Conservation (phyloP, 495 filamentous ascomycete genomes). For the Tricharina praecox region DNA sequence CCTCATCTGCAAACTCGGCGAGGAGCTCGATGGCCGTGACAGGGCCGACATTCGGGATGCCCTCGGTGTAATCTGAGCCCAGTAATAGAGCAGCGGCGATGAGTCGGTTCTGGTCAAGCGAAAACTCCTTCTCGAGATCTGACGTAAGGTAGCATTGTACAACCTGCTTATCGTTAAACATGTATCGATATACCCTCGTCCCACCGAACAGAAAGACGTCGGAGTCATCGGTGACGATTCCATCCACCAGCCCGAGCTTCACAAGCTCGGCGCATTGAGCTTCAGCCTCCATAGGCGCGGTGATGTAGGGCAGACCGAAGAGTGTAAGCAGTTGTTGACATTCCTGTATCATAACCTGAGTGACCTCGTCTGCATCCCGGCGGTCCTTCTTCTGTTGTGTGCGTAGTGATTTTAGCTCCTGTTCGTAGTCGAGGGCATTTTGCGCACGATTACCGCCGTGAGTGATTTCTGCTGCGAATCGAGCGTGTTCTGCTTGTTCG, state of each 20-base stretch:
- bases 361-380: conserved; percentile 88
- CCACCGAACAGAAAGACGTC: conserved; percentile 97
- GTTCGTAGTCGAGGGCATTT: conserved; percentile 61
- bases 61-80: conserved; percentile 88
- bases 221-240: conserved; percentile 93
- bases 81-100: conserved; percentile 79
- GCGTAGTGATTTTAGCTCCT: conserved; percentile 69
- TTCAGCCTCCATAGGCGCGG: conserved; percentile 96
- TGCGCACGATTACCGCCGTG: conserved; percentile 28
- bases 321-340: conserved; percentile 78
- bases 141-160: conserved; percentile 87
- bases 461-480: conserved; percentile 47
- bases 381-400: conserved; percentile 90
- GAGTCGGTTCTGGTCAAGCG: conserved; percentile 61
- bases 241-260: conserved; percentile 69
- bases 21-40: conserved; percentile 86
- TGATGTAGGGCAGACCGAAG: conserved; percentile 91
- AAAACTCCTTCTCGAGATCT: conserved; percentile 79
- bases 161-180: conserved; percentile 95
- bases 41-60: conserved; percentile 72
- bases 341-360: conserved; percentile 82
- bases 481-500: conserved; percentile 80
- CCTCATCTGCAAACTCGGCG: conserved; percentile 54
- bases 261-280: conserved; percentile 93
- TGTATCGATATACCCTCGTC: conserved; percentile 93